phyloP scores from a whole-genome alignment of 345 rosid species.

The Moringa oleifera region DNA sequence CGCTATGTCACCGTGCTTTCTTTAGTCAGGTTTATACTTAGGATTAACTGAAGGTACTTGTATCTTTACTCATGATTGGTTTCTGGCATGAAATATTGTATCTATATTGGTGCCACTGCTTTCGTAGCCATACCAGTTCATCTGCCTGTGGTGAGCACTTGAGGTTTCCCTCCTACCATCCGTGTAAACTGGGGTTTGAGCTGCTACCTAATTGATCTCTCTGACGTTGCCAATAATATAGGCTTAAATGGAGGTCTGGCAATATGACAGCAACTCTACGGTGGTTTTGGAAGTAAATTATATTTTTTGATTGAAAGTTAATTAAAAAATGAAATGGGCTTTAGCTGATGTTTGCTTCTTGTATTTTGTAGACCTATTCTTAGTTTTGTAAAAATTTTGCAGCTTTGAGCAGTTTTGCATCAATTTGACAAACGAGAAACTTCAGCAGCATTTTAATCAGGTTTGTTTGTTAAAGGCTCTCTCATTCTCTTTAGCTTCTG shows the following conservation, averaged over 20 bases:
- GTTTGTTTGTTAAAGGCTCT: constrained; percentile 34
- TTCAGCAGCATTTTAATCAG: constrained; percentile 99
- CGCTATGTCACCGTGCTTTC: not conserved
- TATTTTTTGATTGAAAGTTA: constrained; percentile 7
- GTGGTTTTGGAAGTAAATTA: constrained; percentile 5
- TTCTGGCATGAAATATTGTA: not conserved
- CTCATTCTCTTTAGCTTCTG: constrained; percentile 7
- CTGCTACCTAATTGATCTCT: not conserved
- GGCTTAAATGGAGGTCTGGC: not conserved
- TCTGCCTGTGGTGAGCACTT: not conserved
- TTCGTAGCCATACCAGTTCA: too few relatives aligned
- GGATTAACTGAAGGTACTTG: not conserved
- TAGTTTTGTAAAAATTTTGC: constrained; percentile 30
- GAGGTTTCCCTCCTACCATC: not conserved
- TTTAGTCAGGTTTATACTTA: not conserved
- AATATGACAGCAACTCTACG: not conserved
- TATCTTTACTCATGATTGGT: not conserved
- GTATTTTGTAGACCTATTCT: constrained; percentile 14
- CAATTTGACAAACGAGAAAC: constrained; percentile 97
- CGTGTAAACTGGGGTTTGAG: not conserved
- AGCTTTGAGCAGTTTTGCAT: constrained; percentile 99
- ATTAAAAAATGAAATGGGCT: not conserved
- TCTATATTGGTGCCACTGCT: not conserved
- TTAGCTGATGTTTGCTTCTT: constrained; percentile 15
- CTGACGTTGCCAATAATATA: not conserved